These are phyloP conservation scores for Mycosphaerelloides madeirae DNA, from an alignment of 2,329 filamentous ascomycete genomes.

Conservation along the genomic window DNA sequence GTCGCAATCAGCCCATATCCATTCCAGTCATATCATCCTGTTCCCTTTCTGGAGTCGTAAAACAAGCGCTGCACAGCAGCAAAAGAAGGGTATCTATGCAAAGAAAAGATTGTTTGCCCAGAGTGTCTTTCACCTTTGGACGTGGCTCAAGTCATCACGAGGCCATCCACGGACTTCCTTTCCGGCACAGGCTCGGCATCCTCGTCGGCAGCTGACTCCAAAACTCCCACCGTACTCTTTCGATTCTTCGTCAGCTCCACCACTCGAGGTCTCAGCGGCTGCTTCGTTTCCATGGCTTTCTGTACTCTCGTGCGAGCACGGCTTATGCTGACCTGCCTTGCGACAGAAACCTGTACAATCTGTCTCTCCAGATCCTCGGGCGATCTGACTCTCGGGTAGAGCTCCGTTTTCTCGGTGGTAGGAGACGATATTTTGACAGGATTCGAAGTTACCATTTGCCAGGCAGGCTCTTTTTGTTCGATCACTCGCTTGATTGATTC, in stretches of 20 bases:
- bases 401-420: conserved; percentile 1
- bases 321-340: conserved; percentile 27
- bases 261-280: conserved; percentile 28
- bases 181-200: conserved; percentile 3
- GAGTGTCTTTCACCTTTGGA: too few species aligned
- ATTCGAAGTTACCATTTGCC: conserved; percentile 12
- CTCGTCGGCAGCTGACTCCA: conserved; percentile 19
- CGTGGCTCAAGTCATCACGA: too few species aligned
- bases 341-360: conserved; percentile 29
- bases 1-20: too few species aligned
- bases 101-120: too few species aligned
- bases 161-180: too few species aligned
- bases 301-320: conserved; percentile 21
- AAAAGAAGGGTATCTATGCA: too few species aligned
- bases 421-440: conserved; percentile 3
- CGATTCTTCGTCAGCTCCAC: conserved; percentile 30
- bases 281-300: conserved; percentile 23
- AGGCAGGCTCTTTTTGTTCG: conserved; percentile 14
- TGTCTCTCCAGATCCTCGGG: conserved; percentile 25
- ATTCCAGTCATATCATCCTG: too few species aligned
- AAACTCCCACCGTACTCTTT: conserved; percentile 30
- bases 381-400: conserved; percentile 20
- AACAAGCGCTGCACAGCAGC: too few species aligned
- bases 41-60: too few species aligned
- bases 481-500: conserved; percentile 14